These are phyloP conservation scores for Citrus reticulata DNA, from an alignment of 345 rosid genomes.

Conservation along the genomic window DNA sequence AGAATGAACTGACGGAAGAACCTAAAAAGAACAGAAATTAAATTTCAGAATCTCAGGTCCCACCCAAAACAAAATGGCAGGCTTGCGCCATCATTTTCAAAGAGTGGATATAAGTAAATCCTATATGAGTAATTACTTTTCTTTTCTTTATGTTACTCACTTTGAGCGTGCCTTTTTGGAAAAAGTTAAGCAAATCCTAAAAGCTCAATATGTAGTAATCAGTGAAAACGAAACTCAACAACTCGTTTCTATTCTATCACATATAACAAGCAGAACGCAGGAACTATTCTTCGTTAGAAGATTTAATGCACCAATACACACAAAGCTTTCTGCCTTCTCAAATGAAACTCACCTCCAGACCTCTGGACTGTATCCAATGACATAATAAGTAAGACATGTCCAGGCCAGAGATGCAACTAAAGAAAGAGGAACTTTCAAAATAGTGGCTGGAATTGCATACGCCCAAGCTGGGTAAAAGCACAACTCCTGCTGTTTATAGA, in stretches of 20 bases:
- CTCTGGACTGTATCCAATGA: constrained; percentile 70
- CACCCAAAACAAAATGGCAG: neutral
- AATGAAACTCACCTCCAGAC: constrained; percentile 11
- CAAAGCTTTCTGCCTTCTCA: neutral
- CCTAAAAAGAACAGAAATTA: neutral
- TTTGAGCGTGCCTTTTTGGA: too few species aligned
- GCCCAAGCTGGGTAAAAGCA: constrained; percentile 64
- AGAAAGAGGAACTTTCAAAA: constrained; percentile 47
- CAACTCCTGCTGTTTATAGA: constrained; percentile 51
- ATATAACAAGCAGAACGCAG: too few species aligned
- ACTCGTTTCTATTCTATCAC: too few species aligned
- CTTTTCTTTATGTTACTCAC: too few species aligned
- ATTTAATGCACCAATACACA: neutral
- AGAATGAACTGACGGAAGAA: neutral
- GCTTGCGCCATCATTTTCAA: too few species aligned
- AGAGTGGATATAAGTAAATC: too few species aligned
- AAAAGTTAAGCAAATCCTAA: too few species aligned
- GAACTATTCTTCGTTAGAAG: too few species aligned
- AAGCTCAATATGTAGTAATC: too few species aligned
- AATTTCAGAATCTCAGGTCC: neutral
- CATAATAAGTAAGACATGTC: constrained; percentile 71
- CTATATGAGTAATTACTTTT: too few species aligned
- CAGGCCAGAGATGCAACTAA: constrained; percentile 47
- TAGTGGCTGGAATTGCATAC: constrained; percentile 46
- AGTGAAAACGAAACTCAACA: too few species aligned